These are phyloP conservation scores for Solanum appendiculatum DNA, from an alignment of 257 asterid genomes.

Conservation along the genomic window DNA sequence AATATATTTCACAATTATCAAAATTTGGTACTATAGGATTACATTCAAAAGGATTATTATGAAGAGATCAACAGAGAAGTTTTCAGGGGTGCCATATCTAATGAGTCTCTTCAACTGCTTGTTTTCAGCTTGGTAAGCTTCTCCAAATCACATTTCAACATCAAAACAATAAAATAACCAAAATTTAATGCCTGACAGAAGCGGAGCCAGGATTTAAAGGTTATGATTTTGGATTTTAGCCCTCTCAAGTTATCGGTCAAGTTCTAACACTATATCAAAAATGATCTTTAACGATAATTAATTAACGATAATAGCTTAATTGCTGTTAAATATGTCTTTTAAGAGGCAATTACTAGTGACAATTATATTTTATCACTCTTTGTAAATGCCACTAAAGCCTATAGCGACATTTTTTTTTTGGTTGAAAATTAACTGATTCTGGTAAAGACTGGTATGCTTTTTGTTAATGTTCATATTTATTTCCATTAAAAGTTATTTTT, in stretches of 20 bases:
- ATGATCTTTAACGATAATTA: too few relatives aligned
- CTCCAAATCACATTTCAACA: neutral
- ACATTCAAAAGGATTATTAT: constrained; percentile 52
- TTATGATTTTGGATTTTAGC: neutral
- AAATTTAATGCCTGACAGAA: too few relatives aligned
- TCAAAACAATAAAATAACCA: too few relatives aligned
- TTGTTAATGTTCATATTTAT: too few relatives aligned
- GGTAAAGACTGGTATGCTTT: too few relatives aligned
- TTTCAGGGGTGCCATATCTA: constrained; percentile 56
- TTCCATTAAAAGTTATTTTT: too few relatives aligned
- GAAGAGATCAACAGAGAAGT: constrained; percentile 48
- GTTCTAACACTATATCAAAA: too few relatives aligned
- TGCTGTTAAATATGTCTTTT: too few relatives aligned
- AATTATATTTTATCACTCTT: too few relatives aligned
- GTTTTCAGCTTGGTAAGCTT: constrained; percentile 42
- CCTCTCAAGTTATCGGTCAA: fast-evolving
- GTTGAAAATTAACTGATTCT: too few relatives aligned
- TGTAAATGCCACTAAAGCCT: neutral
- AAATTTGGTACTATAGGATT: constrained; percentile 10
- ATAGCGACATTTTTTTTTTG: too few relatives aligned
- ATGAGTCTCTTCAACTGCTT: constrained; percentile 58
- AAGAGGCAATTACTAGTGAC: neutral
- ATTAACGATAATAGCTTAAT: too few relatives aligned
- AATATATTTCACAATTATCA: neutral
- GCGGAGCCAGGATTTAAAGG: neutral